These are phyloP conservation scores for Paxillus ammoniavirescens DNA, from an alignment of 768 basidiomycete genomes.

Conservation along the genomic window DNA sequence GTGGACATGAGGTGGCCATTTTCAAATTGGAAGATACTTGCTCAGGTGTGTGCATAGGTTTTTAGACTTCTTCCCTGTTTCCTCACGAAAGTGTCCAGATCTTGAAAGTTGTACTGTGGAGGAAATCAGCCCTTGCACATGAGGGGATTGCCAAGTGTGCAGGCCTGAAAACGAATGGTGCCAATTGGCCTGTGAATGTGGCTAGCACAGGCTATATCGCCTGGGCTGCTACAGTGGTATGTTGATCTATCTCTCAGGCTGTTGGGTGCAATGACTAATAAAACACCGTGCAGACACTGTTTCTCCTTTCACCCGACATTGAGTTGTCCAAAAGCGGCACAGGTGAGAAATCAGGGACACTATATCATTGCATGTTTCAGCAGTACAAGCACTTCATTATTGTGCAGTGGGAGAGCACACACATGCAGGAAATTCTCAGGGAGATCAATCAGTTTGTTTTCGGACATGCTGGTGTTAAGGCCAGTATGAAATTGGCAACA, in stretches of 20 bases:
- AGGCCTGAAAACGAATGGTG: background rate
- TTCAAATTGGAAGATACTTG: background rate
- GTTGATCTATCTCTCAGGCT: background rate
- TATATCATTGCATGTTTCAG: background rate
- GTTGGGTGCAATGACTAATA: too few relatives aligned
- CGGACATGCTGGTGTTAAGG: background rate
- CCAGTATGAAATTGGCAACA: background rate
- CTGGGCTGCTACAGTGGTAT: background rate
- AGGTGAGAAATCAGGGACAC: background rate
- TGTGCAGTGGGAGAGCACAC: background rate
- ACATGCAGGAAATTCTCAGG: background rate
- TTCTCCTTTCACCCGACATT: background rate
- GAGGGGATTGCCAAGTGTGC: background rate
- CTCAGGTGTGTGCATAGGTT: background rate
- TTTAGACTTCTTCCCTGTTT: background rate
- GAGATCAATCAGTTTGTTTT: background rate
- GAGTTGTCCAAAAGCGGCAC: background rate
- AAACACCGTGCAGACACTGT: background rate
- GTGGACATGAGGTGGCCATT: too few relatives aligned
- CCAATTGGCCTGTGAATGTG: background rate
- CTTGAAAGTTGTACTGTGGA: background rate
- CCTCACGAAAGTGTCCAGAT: background rate
- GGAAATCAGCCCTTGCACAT: background rate
- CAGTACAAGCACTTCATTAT: background rate
- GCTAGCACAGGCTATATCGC: background rate